phyloP scores from a whole-genome alignment of 768 basidiomycete species.

The Bullera alba region DNA sequence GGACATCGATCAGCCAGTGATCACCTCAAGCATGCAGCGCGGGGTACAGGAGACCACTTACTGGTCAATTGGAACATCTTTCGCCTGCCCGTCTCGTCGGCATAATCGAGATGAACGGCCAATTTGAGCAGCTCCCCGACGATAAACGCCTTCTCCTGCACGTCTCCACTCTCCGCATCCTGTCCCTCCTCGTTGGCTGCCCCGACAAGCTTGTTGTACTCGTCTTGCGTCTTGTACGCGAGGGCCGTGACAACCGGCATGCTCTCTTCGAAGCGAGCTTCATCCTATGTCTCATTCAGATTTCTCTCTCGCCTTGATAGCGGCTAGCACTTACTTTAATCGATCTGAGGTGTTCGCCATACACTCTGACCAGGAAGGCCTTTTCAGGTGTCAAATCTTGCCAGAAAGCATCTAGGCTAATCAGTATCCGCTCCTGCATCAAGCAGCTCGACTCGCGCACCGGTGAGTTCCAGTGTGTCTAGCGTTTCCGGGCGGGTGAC shows the following conservation, averaged over 20 bases:
- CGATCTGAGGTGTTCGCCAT: conserved; percentile 65
- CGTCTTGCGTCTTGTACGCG: conserved; percentile 65
- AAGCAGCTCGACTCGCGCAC: conserved; percentile 48
- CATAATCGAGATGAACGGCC: conserved; percentile 75
- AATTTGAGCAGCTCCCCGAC: conserved; percentile 75
- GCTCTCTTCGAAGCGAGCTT: conserved; percentile 58
- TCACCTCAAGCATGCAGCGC: conserved; percentile 2
- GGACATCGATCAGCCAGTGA: not conserved
- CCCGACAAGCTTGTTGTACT: conserved; percentile 58
- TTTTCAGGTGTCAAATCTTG: conserved; percentile 61
- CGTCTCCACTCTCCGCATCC: conserved; percentile 25
- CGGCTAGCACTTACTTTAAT: conserved; percentile 44
- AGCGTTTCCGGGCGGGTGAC: conserved; percentile 60
- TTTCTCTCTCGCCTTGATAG: not conserved
- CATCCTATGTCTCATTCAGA: conserved; percentile 45
- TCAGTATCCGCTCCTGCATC: not conserved
- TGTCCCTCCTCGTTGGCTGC: conserved; percentile 41
- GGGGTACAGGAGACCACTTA: conserved; percentile 50
- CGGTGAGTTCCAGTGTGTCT: conserved; percentile 61
- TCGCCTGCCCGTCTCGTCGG: conserved; percentile 81
- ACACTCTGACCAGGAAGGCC: conserved; percentile 74
- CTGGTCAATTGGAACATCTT: conserved; percentile 82
- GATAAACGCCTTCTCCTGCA: conserved; percentile 55
- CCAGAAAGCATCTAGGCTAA: conserved; percentile 63
- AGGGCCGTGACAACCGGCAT: conserved; percentile 79